These are phyloP conservation scores for Termitomyces sp. DNA, from an alignment of 768 basidiomycete genomes.

Conservation along the genomic window DNA sequence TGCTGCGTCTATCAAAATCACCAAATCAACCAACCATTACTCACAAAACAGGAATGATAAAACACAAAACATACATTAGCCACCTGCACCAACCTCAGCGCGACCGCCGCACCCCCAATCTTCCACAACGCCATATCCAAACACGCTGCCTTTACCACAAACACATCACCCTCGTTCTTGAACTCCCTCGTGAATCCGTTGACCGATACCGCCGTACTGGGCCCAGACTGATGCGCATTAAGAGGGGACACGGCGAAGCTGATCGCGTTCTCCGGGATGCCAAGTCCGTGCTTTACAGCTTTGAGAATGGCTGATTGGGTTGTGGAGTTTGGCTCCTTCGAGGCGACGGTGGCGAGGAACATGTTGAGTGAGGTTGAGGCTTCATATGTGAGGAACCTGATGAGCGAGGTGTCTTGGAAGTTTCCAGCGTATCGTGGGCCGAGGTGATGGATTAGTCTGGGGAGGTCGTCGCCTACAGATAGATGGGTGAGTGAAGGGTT, in stretches of 20 bases:
- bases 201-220: slow-evolving; percentile 12
- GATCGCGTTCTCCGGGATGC: slow-evolving; percentile 36
- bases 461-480: slow-evolving; percentile 61
- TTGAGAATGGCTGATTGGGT: slow-evolving; percentile 40
- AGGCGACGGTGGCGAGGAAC: slow-evolving; percentile 52
- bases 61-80: slow-evolving; percentile 52
- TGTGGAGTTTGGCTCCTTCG: slow-evolving; percentile 30
- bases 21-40: neutral
- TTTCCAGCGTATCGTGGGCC: slow-evolving; percentile 76
- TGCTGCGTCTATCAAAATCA: slow-evolving; percentile 55
- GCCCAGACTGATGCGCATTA: slow-evolving; percentile 23
- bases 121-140: slow-evolving; percentile 79
- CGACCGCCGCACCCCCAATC: slow-evolving; percentile 78
- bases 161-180: slow-evolving; percentile 49
- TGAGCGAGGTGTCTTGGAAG: slow-evolving; percentile 69
- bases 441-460: slow-evolving; percentile 76
- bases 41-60: neutral
- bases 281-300: slow-evolving; percentile 48
- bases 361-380: slow-evolving; percentile 83
- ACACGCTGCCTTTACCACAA: slow-evolving; percentile 57
- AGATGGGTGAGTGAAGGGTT: neutral
- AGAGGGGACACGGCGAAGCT: slow-evolving; percentile 42
- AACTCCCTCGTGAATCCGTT: slow-evolving; percentile 25
- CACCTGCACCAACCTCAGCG: slow-evolving; percentile 72
- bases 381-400: slow-evolving; percentile 82